These are phyloP conservation scores for Aspergillus wentii DNA, from an alignment of 495 filamentous ascomycete genomes.

Conservation along the genomic window DNA sequence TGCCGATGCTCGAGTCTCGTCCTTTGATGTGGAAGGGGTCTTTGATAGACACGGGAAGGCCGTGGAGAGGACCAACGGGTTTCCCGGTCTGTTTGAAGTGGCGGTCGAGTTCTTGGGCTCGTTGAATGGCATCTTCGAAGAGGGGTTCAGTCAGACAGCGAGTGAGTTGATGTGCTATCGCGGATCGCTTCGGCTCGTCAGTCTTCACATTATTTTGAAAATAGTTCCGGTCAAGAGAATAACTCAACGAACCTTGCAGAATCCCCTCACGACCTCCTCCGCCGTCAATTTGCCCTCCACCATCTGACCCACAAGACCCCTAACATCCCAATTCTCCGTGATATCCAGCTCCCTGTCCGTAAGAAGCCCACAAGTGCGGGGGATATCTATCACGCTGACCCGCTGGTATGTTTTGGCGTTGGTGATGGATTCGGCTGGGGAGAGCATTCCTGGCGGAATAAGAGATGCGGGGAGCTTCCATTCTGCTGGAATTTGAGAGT, in stretches of 20 bases:
- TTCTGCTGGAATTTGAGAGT: constrained; percentile 40
- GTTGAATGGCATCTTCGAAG: constrained; percentile 54
- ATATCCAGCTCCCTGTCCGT: constrained; percentile 49
- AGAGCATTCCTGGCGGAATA: constrained; percentile 36
- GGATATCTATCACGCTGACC: constrained; percentile 40
- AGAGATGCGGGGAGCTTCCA: constrained; percentile 34
- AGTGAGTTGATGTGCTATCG: constrained; percentile 56
- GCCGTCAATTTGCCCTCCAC: constrained; percentile 40
- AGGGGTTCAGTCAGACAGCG: constrained; percentile 66
- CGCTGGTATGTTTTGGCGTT: constrained; percentile 25
- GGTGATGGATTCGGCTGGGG: constrained; percentile 35
- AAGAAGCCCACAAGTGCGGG: constrained; percentile 47
- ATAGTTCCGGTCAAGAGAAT: neutral
- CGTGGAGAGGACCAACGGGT: constrained; percentile 58
- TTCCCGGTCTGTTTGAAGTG: constrained; percentile 43
- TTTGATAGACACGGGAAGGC: constrained; percentile 62
- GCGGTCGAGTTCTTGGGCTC: constrained; percentile 55
- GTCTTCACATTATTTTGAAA: neutral
- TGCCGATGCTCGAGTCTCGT: constrained; percentile 54
- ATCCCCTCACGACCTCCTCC: constrained; percentile 51
- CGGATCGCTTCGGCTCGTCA: constrained; percentile 37
- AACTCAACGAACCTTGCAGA: constrained; percentile 48
- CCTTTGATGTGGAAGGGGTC: constrained; percentile 62
- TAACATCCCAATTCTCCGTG: constrained; percentile 53
- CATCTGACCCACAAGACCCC: constrained; percentile 44